Conservation (phyloP, 1,284 basidiomycete genomes). For the Porodaedalea pini region DNA sequence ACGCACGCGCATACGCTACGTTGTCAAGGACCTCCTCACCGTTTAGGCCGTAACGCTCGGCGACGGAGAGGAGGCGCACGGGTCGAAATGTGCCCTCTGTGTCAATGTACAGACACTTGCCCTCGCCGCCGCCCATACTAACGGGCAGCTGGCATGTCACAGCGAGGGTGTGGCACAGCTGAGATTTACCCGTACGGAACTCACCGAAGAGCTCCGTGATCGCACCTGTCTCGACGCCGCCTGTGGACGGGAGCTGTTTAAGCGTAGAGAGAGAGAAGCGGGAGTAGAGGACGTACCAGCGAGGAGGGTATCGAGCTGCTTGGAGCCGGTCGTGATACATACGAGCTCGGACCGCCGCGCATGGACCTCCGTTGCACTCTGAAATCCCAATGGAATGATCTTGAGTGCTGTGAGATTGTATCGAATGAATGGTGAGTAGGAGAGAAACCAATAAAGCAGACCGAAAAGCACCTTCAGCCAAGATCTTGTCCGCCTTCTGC, state of each 20-base stretch:
- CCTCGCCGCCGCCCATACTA: constrained; percentile 97
- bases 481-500: constrained; percentile 95
- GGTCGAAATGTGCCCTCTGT: constrained; percentile 99
- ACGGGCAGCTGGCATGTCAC: constrained; percentile 98
- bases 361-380: constrained; percentile 97
- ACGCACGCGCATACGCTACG: constrained; percentile 96
- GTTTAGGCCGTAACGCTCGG: constrained; percentile 92
- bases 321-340: constrained; percentile 95
- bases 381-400: constrained; percentile 96
- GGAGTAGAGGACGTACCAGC: constrained; percentile 60
- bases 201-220: constrained; percentile 99
- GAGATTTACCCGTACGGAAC: constrained; percentile 98
- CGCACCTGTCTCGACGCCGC: constrained; percentile 96
- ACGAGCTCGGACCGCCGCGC: constrained; percentile 94
- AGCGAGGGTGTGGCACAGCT: constrained; percentile 96
- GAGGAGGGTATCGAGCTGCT: constrained; percentile 92
- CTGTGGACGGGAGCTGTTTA: constrained; percentile 35
- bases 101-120: constrained; percentile 98
- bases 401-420: constrained; percentile 69
- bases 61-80: constrained; percentile 89
- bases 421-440: not conserved
- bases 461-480: constrained; percentile 71
- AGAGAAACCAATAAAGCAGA: not conserved
- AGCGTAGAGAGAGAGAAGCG: not conserved
- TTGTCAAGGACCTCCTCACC: constrained; percentile 99